phyloP scores from a whole-genome alignment of 2,329 filamentous ascomycete species.

The Trichoderma citrinoviride region DNA sequence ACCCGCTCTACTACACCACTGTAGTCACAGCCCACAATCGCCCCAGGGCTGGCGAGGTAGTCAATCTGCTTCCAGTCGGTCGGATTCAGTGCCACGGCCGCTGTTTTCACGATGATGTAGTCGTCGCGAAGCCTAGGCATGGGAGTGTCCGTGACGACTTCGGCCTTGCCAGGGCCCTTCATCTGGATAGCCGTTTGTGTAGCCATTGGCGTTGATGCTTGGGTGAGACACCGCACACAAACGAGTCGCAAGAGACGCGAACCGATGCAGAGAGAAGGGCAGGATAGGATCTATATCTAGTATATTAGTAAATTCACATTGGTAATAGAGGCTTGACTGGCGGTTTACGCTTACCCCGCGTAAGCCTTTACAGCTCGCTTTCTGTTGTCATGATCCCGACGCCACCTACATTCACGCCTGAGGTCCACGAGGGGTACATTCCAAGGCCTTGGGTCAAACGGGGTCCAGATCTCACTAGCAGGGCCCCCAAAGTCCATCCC shows the following conservation, averaged over 20 bases:
- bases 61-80: conserved; percentile 37
- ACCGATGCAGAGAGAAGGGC: not conserved
- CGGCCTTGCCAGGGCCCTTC: conserved; percentile 15
- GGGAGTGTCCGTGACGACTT: conserved; percentile 16
- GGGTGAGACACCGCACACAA: not conserved
- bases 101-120: conserved; percentile 36
- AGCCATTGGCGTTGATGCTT: not conserved
- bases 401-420: not conserved
- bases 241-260: too few species aligned
- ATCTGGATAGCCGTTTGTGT: conserved; percentile 21
- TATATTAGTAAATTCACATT: not conserved
- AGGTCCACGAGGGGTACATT: not conserved
- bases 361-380: not conserved
- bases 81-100: conserved; percentile 37
- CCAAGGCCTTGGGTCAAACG: not conserved
- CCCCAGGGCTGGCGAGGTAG: conserved; percentile 20
- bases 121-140: conserved; percentile 24
- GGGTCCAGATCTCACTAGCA: too few species aligned
- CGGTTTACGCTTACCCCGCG: conserved; percentile 2
- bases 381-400: not conserved
- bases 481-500: not conserved
- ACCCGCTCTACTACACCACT: conserved; percentile 48
- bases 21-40: conserved; percentile 44
- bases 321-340: not conserved
- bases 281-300: not conserved